A percentile compares a stretch with the other conserved stretches of the same genome.
phyloP scores from a whole-genome alignment of 2,329 filamentous ascomycete species.

The Colletotrichum musae region DNA sequence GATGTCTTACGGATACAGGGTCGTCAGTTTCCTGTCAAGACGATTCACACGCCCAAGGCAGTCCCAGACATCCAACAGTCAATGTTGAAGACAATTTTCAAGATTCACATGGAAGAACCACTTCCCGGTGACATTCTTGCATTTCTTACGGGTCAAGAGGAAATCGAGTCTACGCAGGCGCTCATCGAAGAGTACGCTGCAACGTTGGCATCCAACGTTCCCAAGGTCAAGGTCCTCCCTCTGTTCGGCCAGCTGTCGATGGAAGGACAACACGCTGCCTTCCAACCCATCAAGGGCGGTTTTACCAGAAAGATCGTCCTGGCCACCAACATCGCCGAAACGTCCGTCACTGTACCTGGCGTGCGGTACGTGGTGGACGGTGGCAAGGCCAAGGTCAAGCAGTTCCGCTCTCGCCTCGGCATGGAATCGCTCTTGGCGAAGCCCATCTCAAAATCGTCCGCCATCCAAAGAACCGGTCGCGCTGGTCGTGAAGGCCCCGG shows the following conservation, averaged over 20 bases:
- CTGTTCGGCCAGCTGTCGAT: slow-evolving; percentile 93
- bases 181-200: slow-evolving; percentile 85
- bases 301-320: slow-evolving; percentile 90
- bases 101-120: slow-evolving; percentile 88
- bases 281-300: slow-evolving; percentile 79
- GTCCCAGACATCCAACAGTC: slow-evolving; percentile 87
- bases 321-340: slow-evolving; percentile 98
- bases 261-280: slow-evolving; percentile 87
- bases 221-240: slow-evolving; percentile 80
- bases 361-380: slow-evolving; percentile 93
- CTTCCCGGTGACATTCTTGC: slow-evolving; percentile 95
- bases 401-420: slow-evolving; percentile 86
- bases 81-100: slow-evolving; percentile 85
- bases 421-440: slow-evolving; percentile 93
- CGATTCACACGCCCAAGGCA: slow-evolving; percentile 80
- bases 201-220: slow-evolving; percentile 81
- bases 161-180: slow-evolving; percentile 86
- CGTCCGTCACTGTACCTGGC: slow-evolving; percentile 94
- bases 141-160: slow-evolving; percentile 93
- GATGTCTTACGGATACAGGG: slow-evolving; percentile 80
- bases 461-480: slow-evolving; percentile 91
- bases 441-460: slow-evolving; percentile 92
- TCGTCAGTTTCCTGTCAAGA: slow-evolving; percentile 87
- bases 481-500: slow-evolving; percentile 93
- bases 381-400: slow-evolving; percentile 94